Evolutionary conservation across 2,329 filamentous ascomycete species (phyloP), one percentile per base, ranked within the genome.

Genomic region (Colletotrichum acutatum): DNA sequence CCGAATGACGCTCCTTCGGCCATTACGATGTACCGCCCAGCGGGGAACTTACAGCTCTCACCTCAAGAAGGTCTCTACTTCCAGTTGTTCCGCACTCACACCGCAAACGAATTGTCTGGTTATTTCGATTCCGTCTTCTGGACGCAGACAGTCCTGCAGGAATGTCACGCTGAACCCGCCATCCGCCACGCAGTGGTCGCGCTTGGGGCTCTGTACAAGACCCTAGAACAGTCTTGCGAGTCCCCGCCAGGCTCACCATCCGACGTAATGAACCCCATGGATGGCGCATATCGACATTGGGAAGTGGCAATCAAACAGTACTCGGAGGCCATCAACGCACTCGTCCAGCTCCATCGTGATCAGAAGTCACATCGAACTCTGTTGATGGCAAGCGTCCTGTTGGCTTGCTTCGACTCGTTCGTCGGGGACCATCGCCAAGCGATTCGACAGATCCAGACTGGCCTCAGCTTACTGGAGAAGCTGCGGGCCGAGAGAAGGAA

Each of bases 401-500:
- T 93, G 61, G 89, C 90, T n/a, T 92, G 90, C 79, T 93, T 93
- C 74, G 90, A 93, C 79, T 91, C 90, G 1, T 92, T 92, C 76
- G 88, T 91, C 34, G 90, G 90, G 22, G 87, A 92, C 73, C 90
- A 92, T 77, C 87, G 84, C 75, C 88, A 90, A 75, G 90, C 90
- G 53, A 91, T 92, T 62, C 77, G 80, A 16, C 90, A 92, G 77
- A 91, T 92, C 53, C 90, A 91, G 77, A 86, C 81, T 6, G 90
- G 90, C 1, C 82, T 92, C 26, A 79, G 82, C 5, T 79, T 92
- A 2, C 79, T 92, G 19, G 88, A 91, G 64, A 84, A 85, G 53
- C 80, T 90, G 22, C 85, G 87, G 7, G 82, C 81, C 9, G 85
- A 88, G 70, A 83, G 85, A 46, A 82, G 83, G 59, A 79, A 76